A percentile compares a stretch with the other conserved stretches of the same genome.
Evolutionary conservation across 2,329 filamentous ascomycete species (phyloP).

Genomic region (Talaromyces sp.): DNA sequence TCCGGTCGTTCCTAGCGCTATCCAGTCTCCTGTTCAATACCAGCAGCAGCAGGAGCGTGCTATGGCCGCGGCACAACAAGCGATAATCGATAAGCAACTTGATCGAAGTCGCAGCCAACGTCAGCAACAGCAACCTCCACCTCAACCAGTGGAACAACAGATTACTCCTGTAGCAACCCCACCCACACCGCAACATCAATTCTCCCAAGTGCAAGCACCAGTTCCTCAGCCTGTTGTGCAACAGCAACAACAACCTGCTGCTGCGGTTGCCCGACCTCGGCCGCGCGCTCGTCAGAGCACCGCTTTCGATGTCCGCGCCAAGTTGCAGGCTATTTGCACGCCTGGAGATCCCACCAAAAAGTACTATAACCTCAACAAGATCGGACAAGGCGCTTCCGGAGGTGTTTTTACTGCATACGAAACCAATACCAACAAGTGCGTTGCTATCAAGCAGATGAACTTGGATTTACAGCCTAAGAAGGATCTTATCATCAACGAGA

Average conservation of each 20-base stretch:
- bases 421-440: conserved; percentile 76
- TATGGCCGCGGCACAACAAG: conserved; percentile 74
- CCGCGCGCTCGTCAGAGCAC: conserved; percentile 77
- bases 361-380: conserved; percentile 87
- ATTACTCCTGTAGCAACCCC: conserved; percentile 12
- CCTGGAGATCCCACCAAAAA: conserved; percentile 84
- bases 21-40: conserved; percentile 46
- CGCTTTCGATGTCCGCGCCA: conserved; percentile 75
- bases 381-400: conserved; percentile 94
- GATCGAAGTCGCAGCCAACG: conserved; percentile 73
- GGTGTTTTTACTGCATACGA: conserved; percentile 93
- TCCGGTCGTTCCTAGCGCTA: conserved; percentile 27
- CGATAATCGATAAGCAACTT: conserved; percentile 67
- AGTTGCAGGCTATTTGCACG: conserved; percentile 85
- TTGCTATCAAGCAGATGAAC: conserved; percentile 99
- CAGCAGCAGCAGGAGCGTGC: conserved; percentile 80
- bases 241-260: conserved; percentile 39
- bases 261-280: conserved; percentile 65
- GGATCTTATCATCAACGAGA: conserved; percentile 98
- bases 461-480: conserved; percentile 98
- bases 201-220: conserved; percentile 13
- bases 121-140: conserved; percentile 52
- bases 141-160: conserved; percentile 51
- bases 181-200: conserved; percentile 13
- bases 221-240: conserved; percentile 27